Evolutionary conservation across 495 filamentous ascomycete species (phyloP), one percentile per base, ranked within the genome.

Genomic region (Penicillium simplicissimum): DNA sequence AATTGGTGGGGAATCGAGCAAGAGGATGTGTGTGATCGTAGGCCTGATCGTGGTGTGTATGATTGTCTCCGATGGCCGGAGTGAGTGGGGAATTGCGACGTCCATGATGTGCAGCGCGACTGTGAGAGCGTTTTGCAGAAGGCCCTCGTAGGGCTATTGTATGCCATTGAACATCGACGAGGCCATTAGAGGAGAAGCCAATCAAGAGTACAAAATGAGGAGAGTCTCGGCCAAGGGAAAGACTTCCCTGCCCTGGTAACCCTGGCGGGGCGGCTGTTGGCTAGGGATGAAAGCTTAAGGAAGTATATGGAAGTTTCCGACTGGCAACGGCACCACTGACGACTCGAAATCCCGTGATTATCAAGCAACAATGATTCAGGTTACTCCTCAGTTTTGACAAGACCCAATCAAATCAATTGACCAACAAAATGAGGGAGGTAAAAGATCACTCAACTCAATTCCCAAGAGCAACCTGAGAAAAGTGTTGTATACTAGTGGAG

Each of bases 31-130:
- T 1, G 4, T 49, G 45, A 15, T 28, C 45, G 28, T 10, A 49
- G 53, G 36, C 23, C 14, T 17, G 35, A 13, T 13, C 17, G 60
- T 11, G 34, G 33, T 36, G 52, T 55, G 52, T 52, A 55, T 36
- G 23, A 56, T 49, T n/a, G 23, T 37, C 51, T 61, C 62, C 65
- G 65, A 61, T 58, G 51, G 35, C 57, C 42, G 60, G 60, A 65
- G 65, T 59, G 62, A 60, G 67, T 62, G 57, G 62, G 37, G 37
- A 35, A 34, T 47, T 37, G 21, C 60, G 45, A 31, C n/a, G 37
- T 19, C 51, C 31, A 62, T 62, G 15, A 31, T 45, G 49, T 52
- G 53, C 53, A 51, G 53, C 47, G 40, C 42, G 37, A 36, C 38
- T 23, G 45, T 14, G 34, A 13, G 57, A 40, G 49, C 8, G 49